Conservation (phyloP, 306 rosid genomes). For the Acacia melanoxylon region DNA sequence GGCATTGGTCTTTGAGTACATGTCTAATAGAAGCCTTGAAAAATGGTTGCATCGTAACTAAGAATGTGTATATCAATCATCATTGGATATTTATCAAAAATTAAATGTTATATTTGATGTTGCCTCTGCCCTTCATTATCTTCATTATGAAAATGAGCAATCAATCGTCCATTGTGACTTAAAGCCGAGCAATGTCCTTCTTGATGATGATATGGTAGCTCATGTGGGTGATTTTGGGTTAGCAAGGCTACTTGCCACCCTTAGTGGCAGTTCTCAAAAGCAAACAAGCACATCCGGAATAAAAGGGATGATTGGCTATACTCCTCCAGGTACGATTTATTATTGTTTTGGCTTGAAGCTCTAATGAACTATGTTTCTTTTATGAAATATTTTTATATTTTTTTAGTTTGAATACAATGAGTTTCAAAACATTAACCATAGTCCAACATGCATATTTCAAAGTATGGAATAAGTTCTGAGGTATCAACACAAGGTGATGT, state of each 20-base stretch:
- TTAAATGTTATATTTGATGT: too few relatives aligned
- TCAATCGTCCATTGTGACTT: not conserved
- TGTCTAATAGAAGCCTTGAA: too few relatives aligned
- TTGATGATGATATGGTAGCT: not conserved
- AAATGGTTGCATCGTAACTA: too few relatives aligned
- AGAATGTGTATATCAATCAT: too few relatives aligned
- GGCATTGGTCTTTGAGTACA: not conserved
- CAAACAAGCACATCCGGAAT: not conserved
- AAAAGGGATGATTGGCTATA: not conserved
- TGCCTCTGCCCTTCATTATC: too few relatives aligned
- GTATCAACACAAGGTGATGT: not conserved
- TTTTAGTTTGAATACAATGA: too few relatives aligned
- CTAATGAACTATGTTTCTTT: not conserved
- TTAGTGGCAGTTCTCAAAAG: not conserved
- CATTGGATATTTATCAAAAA: too few relatives aligned
- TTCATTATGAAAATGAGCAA: not conserved
- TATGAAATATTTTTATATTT: too few relatives aligned
- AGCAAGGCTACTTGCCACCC: not conserved
- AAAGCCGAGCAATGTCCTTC: not conserved
- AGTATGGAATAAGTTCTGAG: not conserved
- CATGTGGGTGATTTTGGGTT: not conserved
- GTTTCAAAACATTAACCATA: too few relatives aligned
- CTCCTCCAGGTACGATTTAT: not conserved
- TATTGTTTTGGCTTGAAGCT: not conserved
- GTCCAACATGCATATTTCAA: not conserved